These are phyloP conservation scores for Aspergillus thermomutatus DNA, from an alignment of 2,329 filamentous ascomycete genomes.

Conservation along the genomic window DNA sequence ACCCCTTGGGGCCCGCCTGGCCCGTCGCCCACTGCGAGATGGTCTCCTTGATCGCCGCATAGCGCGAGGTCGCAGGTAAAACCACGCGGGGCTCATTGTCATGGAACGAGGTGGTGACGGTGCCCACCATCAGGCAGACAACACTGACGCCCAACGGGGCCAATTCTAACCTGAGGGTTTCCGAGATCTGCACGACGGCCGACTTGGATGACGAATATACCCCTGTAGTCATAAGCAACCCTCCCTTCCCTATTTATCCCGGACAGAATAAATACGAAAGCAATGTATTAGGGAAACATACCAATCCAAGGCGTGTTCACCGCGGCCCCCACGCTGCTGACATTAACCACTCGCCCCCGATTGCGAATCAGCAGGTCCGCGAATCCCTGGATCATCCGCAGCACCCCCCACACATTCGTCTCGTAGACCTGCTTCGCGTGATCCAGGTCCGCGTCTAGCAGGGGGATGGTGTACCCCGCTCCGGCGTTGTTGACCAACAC, in stretches of 20 bases:
- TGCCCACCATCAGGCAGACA: slow-evolving; percentile 25
- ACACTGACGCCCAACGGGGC: slow-evolving; percentile 28
- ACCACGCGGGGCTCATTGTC: slow-evolving; percentile 3
- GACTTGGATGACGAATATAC: slow-evolving; percentile 33
- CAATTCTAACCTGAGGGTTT: slow-evolving; percentile 32
- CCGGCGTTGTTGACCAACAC: slow-evolving; percentile 43
- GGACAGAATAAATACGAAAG: slow-evolving; percentile 12
- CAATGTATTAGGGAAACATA: too few relatives aligned
- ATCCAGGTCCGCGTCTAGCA: slow-evolving; percentile 22
- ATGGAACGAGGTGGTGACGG: slow-evolving; percentile 18
- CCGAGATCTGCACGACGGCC: slow-evolving; percentile 24
- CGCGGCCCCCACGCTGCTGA: slow-evolving; percentile 11
- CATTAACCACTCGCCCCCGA: slow-evolving; percentile 27
- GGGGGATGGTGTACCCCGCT: slow-evolving; percentile 22
- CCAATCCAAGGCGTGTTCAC: slow-evolving; percentile 37
- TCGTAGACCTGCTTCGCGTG: slow-evolving; percentile 28
- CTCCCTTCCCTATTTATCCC: slow-evolving; percentile 29
- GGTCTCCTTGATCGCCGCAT: slow-evolving; percentile 5
- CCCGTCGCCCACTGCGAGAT: slow-evolving; percentile 11
- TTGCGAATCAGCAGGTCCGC: slow-evolving; percentile 20
- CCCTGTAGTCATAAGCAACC: too few relatives aligned
- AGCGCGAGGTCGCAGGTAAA: slow-evolving; percentile 4
- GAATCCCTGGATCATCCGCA: slow-evolving; percentile 27
- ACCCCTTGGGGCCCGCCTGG: slow-evolving; percentile 5
- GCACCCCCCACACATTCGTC: slow-evolving; percentile 31